Base-by-base conservation (phyloP, 2,329 filamentous ascomycete genomes). In the Ophidiomyces ophidiicola region DNA sequence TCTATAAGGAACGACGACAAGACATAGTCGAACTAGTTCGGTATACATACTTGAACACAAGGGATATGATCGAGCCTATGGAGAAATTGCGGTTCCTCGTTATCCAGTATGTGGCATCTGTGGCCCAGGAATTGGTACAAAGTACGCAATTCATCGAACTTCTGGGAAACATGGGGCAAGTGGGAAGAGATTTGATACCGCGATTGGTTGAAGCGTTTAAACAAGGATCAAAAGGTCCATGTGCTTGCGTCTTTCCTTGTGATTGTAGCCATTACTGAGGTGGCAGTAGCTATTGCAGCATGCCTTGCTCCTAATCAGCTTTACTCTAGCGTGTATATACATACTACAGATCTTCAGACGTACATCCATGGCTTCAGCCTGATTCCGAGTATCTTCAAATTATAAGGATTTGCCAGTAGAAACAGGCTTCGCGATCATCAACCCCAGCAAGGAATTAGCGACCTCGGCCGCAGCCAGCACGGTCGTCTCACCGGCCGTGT, bases 401-500 rank as follows among this genome's bases (percentile, higher is more conserved):
- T 10, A 11, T 11, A 19, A 32, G 15, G 15, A 14, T 24, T 12
- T n/a, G 19, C 28, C 21, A 11, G 28, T 15, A 3, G 35, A 24
- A 20, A 62, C 53, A 14, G 62, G 63, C 18, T 55, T 50, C 51
- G 62, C 64, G n/a, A 66, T 64, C 54, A 66, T 61, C 44, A 62
- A 66, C 24, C 78, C 92, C 57, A 93, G 57, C n/a, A 93, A 71
- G 65, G 93, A 85, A 56, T 80, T 93, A 1, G 76, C 82, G 20
- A 92, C 73, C 68, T 93, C 84, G 24, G 84, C 84, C 1, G 76
- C 85, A 11, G 83, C 84, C 47, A 93, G 61, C 7, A 82, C 82
- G 24, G 85, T 93, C 53, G 79, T 80, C 64, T 93, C 86, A 1
- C 78, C 82, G 4, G 65, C 66, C 7, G 80, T 80, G 66, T 93